Base-by-base conservation (phyloP, 331 rosid genomes). In the Prunus yedoensis region DNA sequence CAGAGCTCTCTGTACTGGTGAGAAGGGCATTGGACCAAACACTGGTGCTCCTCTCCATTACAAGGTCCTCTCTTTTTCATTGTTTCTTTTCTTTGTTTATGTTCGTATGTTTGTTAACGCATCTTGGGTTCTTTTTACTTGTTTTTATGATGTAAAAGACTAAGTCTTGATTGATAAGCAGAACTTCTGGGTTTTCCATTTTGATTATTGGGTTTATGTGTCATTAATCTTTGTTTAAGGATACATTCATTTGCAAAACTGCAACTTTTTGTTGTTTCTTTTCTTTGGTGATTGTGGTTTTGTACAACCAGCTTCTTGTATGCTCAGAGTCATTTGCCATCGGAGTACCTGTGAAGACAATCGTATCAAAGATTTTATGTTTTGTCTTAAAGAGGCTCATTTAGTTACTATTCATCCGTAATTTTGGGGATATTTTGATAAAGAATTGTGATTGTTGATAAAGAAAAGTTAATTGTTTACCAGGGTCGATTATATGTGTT, bases 1-100 rank as follows among this genome's bases (percentile, higher is more conserved):
- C 82, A 91, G 91, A 81, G 95, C 93, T 75, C 94, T 94, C 51
- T 94, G 98, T 73, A 90, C 96, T 1, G 98, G 97, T 0, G 92
- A 90, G 77, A 90, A 87, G 81, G 97, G 98, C 87, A 85, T 86
- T 84, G 95, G 88, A 70, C 89, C 93, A 1, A 81, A 74, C 73
- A 94, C 97, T 49, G 95, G 91, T 27, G 89, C 81, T 20, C 89
- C 98, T 61, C 94, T 94, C 45, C 97, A 91, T 81, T 94, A 75
- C 88, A 91, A 94, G 98, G 98, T 91, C 76, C 27, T 28, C 27
- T 28, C 74, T 66, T 71, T 78, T 27, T 46, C 4, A 41, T 9
- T 35, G 17, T 15, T 20, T 32, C 15, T 47, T 47, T 28, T 47
- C 30, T 46, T 7, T 41, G 16, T 49, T 10, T 68, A 4, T 35